Percentiles rank a stretch among this genome's conserved stretches.
These are phyloP conservation scores for Calonectria pseudoreteaudii DNA, from an alignment of 2,329 filamentous ascomycete genomes.

Conservation along the genomic window DNA sequence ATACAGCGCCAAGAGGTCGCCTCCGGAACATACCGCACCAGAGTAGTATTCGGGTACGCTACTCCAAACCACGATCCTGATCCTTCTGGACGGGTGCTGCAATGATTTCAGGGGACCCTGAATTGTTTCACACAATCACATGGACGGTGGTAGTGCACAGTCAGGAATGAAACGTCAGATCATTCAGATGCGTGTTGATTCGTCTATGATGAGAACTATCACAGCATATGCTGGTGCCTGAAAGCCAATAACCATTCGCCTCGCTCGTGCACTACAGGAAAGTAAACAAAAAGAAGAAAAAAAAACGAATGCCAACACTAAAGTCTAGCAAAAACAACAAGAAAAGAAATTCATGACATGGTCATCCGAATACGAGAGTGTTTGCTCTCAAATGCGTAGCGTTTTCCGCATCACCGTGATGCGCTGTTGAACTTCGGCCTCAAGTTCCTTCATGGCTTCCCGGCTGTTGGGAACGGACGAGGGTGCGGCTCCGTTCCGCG, in stretches of 20 bases:
- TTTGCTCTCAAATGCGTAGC: background rate
- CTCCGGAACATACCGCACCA: background rate
- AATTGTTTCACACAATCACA: too few relatives aligned
- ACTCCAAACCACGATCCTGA: background rate
- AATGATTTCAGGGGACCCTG: too few relatives aligned
- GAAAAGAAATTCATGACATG: background rate
- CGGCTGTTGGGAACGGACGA: background rate
- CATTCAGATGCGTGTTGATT: background rate
- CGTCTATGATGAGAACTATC: background rate
- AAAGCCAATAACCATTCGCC: background rate
- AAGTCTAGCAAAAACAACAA: too few relatives aligned
- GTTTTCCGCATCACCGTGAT: background rate
- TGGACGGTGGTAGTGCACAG: background rate
- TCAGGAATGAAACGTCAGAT: background rate
- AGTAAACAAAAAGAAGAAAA: too few relatives aligned
- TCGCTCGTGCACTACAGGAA: background rate
- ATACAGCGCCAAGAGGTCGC: background rate
- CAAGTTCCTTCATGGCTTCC: background rate
- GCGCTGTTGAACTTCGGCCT: background rate
- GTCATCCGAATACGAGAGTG: background rate
- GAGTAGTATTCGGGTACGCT: background rate
- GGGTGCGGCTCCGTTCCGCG: too few relatives aligned
- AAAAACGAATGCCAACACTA: background rate
- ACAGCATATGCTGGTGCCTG: background rate
- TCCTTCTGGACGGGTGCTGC: background rate